Conservation (phyloP, 2,329 filamentous ascomycete species). For the Tolypocladium tundrense region DNA sequence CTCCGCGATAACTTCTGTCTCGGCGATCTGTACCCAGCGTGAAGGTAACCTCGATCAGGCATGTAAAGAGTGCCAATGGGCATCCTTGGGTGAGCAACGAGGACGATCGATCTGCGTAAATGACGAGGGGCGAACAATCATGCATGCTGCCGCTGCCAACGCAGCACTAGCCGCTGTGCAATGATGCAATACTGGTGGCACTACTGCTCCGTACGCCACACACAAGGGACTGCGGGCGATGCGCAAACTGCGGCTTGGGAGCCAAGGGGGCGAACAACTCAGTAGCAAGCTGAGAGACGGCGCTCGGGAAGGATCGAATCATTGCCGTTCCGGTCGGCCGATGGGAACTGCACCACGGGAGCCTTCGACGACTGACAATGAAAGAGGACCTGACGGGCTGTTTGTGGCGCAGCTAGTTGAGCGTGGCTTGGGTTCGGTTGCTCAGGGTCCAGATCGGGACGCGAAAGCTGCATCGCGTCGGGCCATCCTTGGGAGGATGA, state of each 20-base stretch:
- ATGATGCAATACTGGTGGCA: background rate
- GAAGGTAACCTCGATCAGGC: background rate
- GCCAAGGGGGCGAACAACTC: background rate
- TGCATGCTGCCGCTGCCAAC: background rate
- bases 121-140: background rate
- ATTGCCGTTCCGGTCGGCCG: background rate
- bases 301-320: too few relatives aligned
- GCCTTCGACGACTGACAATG: background rate
- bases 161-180: background rate
- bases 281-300: background rate
- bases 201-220: too few relatives aligned
- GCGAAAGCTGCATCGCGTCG: background rate
- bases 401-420: too few relatives aligned
- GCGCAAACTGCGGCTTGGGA: background rate
- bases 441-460: background rate
- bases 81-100: background rate
- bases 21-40: background rate
- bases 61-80: background rate
- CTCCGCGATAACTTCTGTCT: background rate
- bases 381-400: background rate
- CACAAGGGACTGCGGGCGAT: background rate
- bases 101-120: background rate
- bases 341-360: background rate
- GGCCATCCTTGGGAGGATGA: too few relatives aligned
- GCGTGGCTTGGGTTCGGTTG: background rate